These are phyloP conservation scores for Lithohypha guttulata DNA, from an alignment of 2,329 filamentous ascomycete genomes.

Conservation along the genomic window DNA sequence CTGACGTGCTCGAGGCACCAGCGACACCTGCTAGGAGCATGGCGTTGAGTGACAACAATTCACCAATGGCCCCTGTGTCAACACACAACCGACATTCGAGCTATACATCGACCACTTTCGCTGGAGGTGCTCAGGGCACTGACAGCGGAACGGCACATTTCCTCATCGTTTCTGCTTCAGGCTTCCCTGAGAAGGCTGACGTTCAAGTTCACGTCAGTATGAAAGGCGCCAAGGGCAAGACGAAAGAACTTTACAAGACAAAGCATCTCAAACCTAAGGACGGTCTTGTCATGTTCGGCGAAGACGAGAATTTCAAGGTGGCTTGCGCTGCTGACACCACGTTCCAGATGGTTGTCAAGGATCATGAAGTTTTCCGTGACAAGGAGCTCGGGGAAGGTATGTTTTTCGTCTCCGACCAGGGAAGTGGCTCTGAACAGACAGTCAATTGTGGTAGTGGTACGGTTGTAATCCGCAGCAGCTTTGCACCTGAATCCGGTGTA, in stretches of 20 bases:
- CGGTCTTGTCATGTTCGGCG: constrained; percentile 57
- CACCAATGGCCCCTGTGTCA: constrained; percentile 15
- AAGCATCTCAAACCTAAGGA: constrained; percentile 67
- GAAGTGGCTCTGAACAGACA: constrained; percentile 56
- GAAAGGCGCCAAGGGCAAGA: constrained; percentile 49
- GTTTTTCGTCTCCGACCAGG: constrained; percentile 85
- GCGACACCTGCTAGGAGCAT: constrained; percentile 17
- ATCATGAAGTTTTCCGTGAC: constrained; percentile 72
- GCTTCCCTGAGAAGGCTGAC: constrained; percentile 65
- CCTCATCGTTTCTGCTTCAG: constrained; percentile 65
- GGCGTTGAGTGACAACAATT: constrained; percentile 12
- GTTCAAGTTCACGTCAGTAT: constrained; percentile 67
- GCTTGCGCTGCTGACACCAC: constrained; percentile 69
- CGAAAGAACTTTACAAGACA: constrained; percentile 79
- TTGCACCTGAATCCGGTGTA: constrained; percentile 42
- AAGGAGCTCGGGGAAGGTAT: constrained; percentile 76
- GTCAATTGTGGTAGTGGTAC: constrained; percentile 62
- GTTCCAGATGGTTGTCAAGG: constrained; percentile 78
- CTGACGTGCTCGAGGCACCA: constrained; percentile 9
- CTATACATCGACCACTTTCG: constrained; percentile 41
- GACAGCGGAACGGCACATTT: constrained; percentile 69
- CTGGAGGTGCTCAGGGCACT: constrained; percentile 38
- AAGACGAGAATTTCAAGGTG: constrained; percentile 63
- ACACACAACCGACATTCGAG: constrained; percentile 39
- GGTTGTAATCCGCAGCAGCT: constrained; percentile 64